Evolutionary conservation across 1,284 basidiomycete species (phyloP).

Genomic region (Puccinia polysora): DNA sequence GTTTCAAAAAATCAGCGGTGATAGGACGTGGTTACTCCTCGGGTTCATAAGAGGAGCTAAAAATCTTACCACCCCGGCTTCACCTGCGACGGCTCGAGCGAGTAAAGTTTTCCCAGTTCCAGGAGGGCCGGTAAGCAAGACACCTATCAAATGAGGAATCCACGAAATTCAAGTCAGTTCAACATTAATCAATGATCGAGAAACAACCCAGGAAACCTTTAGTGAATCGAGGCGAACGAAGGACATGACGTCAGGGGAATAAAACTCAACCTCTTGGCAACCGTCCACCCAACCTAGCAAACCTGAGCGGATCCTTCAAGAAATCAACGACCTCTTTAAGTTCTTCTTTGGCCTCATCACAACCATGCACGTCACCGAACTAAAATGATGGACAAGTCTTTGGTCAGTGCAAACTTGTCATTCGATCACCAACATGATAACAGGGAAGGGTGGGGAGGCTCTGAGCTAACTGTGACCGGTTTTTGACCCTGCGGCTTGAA

Average conservation of each 20-base stretch:
- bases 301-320: conserved; percentile 79
- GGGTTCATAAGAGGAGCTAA: not conserved
- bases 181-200: too few species aligned
- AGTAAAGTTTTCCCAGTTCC: conserved; percentile 97
- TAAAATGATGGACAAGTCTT: not conserved
- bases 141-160: conserved; percentile 33
- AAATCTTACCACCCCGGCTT: conserved; percentile 70
- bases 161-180: too few species aligned
- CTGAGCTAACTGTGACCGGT: conserved; percentile 59
- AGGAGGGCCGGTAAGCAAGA: conserved; percentile 52
- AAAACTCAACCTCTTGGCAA: conserved; percentile 85
- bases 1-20: conserved; percentile 46
- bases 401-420: conserved; percentile 29
- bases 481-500: conserved; percentile 72
- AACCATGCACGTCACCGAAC: conserved; percentile 73
- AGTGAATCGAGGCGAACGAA: not conserved
- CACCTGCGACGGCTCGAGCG: conserved; percentile 90
- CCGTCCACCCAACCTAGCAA: conserved; percentile 81
- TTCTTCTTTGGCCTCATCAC: conserved; percentile 69
- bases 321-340: conserved; percentile 88
- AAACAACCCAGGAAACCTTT: too few species aligned
- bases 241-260: conserved; percentile 61
- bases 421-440: conserved; percentile 1
- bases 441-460: conserved; percentile 73
- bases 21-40: not conserved